Base-by-base conservation (phyloP, 2,329 filamentous ascomycete genomes). In the Cryphonectria parasitica region DNA sequence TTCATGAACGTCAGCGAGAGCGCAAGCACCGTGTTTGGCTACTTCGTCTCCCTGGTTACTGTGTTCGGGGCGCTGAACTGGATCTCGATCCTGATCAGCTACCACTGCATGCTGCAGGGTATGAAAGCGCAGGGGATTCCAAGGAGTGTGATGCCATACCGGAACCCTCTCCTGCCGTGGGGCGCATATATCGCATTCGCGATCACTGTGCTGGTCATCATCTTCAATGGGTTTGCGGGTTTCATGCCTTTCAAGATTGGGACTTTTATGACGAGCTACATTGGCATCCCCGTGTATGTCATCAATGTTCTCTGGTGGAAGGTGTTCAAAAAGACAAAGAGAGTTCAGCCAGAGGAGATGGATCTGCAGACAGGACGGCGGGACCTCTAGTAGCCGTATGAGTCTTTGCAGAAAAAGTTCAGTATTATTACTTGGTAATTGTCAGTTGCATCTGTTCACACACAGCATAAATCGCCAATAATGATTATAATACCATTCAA, bases 231-330 rank as follows among this genome's bases (percentile, higher is more conserved):
- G 84, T 1, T 41, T 45, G 64, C 58, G n/a, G 39, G 49, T 2
- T 69, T 71, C 34, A 69, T 71, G 31, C 70, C 64, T 1, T 92
- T 90, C 87, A 84, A 88, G 74, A 78, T 89, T 1, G 85, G 88
- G 3, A 87, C 85, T 0, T 92, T 92, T 77, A 78, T 92, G 71
- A 90, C 91, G 75, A 88, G 85, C 73, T 86, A 83, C 43, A 77
- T 82, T 34, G 80, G 80, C 2, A 76, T 80, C 11, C 68, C 77
- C 3, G 73, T 82, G 3, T 82, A 78, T 76, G 82, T 89, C 58
- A 86, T 89, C 83, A 87, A 92, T 67, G 85, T 87, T 3, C 73
- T 89, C 3, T 89, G 89, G 17, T 92, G 89, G 88, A 92, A 92
- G 78, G 45, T 88, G 0, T 71, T 85, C 71, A 87, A 90, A 76